Conservation (phyloP, 2,329 filamentous ascomycete species). For the Epichloe sp. region DNA sequence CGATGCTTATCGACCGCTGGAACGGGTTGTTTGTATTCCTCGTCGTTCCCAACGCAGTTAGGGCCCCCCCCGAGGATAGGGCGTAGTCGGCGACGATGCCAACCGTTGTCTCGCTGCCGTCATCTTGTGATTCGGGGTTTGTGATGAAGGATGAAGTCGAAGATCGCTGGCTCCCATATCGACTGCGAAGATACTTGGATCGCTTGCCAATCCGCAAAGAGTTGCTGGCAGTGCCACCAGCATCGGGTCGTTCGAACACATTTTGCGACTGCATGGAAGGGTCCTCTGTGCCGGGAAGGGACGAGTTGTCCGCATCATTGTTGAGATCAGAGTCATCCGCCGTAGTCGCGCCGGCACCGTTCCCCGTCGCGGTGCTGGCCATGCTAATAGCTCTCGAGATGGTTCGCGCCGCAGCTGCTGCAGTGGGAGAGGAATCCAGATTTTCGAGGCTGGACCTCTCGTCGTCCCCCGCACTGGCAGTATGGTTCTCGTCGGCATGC, state of each 20-base stretch:
- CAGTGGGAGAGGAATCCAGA: conserved; percentile 43
- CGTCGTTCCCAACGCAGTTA: conserved; percentile 40
- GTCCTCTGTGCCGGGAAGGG: conserved; percentile 17
- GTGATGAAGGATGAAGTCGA: conserved; percentile 47
- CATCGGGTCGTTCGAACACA: conserved; percentile 23
- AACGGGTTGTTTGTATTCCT: conserved; percentile 42
- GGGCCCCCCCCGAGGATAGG: conserved; percentile 74
- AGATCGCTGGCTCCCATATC: conserved; percentile 44
- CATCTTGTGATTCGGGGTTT: conserved; percentile 39
- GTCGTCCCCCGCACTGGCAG: conserved; percentile 24
- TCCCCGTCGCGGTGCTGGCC: conserved; percentile 18
- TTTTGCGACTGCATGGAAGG: conserved; percentile 19
- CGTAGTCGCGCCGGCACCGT: conserved; percentile 3
- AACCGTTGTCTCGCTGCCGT: conserved; percentile 62
- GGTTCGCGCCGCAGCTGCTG: conserved; percentile 39
- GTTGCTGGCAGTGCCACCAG: conserved; percentile 32
- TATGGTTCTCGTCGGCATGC: conserved; percentile 8
- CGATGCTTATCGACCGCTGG: conserved; percentile 69
- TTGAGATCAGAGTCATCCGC: conserved; percentile 11
- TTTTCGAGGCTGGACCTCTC: conserved; percentile 39
- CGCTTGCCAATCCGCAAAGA: conserved; percentile 31
- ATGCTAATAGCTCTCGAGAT: conserved; percentile 38
- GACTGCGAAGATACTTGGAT: conserved; percentile 45
- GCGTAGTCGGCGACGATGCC: conserved; percentile 61
- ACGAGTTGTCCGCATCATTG: conserved; percentile 16